Evolutionary conservation across 1,284 basidiomycete genomes (phyloP).

Genomic region (Tausonia pullulans): DNA sequence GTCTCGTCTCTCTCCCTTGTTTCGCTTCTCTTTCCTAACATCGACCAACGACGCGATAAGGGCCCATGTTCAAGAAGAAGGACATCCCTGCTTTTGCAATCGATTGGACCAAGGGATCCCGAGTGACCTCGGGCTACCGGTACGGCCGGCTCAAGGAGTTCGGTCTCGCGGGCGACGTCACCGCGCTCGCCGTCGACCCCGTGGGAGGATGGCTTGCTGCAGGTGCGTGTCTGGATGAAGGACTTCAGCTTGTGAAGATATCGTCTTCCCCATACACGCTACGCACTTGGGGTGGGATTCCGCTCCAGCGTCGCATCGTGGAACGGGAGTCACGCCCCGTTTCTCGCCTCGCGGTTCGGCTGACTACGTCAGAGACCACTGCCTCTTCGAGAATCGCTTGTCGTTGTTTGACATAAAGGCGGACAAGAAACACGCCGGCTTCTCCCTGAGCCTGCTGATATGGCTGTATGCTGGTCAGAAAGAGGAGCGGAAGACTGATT

Average conservation of each 20-base stretch:
- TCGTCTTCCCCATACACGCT: background rate
- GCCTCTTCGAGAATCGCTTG: conserved; percentile 13
- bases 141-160: background rate
- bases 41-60: too few relatives aligned
- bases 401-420: background rate
- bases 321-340: background rate
- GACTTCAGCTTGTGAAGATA: background rate
- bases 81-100: too few relatives aligned
- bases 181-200: conserved; percentile 56
- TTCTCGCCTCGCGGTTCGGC: background rate
- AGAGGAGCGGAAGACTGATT: background rate
- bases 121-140: too few relatives aligned
- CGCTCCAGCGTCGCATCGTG: background rate
- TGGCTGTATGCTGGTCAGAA: too few relatives aligned
- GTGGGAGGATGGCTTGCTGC: conserved; percentile 60
- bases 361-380: background rate
- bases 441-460: too few relatives aligned
- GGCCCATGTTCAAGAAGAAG: too few relatives aligned
- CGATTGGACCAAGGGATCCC: too few relatives aligned
- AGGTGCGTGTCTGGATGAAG: conserved; percentile 34
- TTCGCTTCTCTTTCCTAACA: too few relatives aligned
- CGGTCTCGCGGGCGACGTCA: conserved; percentile 40
- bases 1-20: too few relatives aligned
- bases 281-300: background rate
- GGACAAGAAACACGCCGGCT: background rate